Percentiles rank a stretch among this genome's conserved stretches.
phyloP scores from a whole-genome alignment of 164 flowering plant genomes.

The Platanus orientalis region DNA sequence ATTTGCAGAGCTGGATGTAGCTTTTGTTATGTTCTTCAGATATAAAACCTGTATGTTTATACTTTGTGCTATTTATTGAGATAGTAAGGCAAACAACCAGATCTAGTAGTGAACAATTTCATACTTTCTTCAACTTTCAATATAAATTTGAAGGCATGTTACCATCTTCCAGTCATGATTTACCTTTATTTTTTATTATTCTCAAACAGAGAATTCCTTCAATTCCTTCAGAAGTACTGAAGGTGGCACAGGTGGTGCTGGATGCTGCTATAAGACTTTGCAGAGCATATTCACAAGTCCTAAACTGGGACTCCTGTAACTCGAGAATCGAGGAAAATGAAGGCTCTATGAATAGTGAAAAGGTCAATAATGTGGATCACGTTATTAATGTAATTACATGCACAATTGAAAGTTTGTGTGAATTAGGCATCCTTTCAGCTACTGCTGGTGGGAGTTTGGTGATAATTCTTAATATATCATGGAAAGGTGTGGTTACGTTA shows the following conservation, averaged over 20 bases:
- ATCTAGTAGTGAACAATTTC: neutral
- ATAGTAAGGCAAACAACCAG: neutral
- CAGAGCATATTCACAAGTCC: slow-evolving; percentile 39
- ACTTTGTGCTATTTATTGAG: neutral
- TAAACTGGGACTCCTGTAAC: slow-evolving; percentile 37
- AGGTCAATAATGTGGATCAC: slow-evolving; percentile 23
- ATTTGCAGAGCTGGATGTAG: neutral
- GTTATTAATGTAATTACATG: slow-evolving; percentile 38
- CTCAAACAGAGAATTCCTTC: slow-evolving; percentile 50
- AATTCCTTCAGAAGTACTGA: slow-evolving; percentile 52
- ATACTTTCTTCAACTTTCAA: neutral
- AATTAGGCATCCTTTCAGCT: slow-evolving; percentile 77
- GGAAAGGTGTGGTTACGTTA: slow-evolving; percentile 92
- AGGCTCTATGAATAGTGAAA: slow-evolving; percentile 18
- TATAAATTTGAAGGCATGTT: neutral
- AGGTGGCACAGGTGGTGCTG: slow-evolving; percentile 47
- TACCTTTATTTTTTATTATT: slow-evolving; percentile 8
- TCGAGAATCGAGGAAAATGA: slow-evolving; percentile 18
- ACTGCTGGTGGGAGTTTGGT: slow-evolving; percentile 79
- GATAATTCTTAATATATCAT: slow-evolving; percentile 71
- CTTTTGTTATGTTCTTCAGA: neutral
- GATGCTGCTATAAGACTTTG: slow-evolving; percentile 55
- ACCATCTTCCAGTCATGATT: neutral
- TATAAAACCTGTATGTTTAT: neutral
- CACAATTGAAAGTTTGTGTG: slow-evolving; percentile 51